Base-by-base conservation (phyloP, 306 rosid genomes). In the Vicia sativa region DNA sequence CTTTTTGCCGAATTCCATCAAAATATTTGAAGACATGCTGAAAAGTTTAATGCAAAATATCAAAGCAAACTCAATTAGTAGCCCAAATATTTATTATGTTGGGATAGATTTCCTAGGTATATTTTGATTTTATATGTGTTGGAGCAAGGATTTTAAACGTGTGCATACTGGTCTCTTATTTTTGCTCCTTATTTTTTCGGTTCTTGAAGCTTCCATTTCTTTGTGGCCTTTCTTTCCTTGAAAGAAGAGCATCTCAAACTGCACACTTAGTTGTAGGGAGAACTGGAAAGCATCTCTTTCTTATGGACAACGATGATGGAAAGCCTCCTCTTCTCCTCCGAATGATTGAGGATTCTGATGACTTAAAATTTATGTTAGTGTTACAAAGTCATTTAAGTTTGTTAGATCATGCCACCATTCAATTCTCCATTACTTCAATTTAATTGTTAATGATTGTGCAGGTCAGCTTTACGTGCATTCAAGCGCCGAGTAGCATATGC, bases 251-350 rank as follows among this genome's bases (percentile, higher is more conserved):
- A 34, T 79, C 96, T 45, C 83, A 90, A 82, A 83, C 98, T 49
- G 97, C 98, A 18, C 98, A 92, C 84, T 82, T 90, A 75, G 76
- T 93, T 77, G 96, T 78, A 35, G 98, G 97, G 75, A 86, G 91
- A 85, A 80, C 98, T 11, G 98, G 98, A 66, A 93, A 93, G 84
- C 97, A 93, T 82, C 96, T 93, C 35, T 93, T 93, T 79, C 93
- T 93, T 28, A 83, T 82, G 49, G 98, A 93, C 60, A 55, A 70
- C 9, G 96, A 90, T 65, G 81, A 79, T 35, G 95, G 86, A 21
- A 85, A 80, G 74, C 91, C 83, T 64, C 95, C 98, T 66, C 96
- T 93, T 75, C 91, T 90, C 46, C 84, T 93, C 73, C 88, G 77
- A 77, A 93, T 93, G 98, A 91, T 76, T 80, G 71, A 78, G 9